Evolutionary conservation across 495 filamentous ascomycete genomes (phyloP), one percentile per base, ranked within the genome.

Genomic region (Acidomyces sp.): DNA sequence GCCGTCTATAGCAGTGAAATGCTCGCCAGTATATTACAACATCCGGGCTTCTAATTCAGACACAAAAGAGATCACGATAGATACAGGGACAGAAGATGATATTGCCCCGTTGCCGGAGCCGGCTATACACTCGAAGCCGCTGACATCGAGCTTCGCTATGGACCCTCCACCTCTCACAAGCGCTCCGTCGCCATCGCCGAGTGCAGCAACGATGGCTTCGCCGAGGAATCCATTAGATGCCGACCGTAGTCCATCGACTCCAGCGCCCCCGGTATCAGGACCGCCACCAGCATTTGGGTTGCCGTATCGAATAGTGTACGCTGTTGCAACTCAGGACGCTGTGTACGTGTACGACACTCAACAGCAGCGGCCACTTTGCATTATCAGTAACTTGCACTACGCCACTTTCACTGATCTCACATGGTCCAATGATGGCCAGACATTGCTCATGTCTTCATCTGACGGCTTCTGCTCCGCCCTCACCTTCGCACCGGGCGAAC

Each of bases 321-420:
- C 87, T 4, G 90, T 99, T 32, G 92, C 90, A 12, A 99, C 92
- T 0, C 86, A 95, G 56, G 92, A 99, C 58, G 82, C 92, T 0
- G 78, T 99, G n/a, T 62, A 93, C 25, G 70, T 99, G 21, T 96
- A 96, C 59, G 92, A 99, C 57, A 99, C 92, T 0, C 92, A 99
- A 53, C 92, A 99, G 51, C 76, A 85, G 45, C 90, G 84, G 2
- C 90, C 92, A 3, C 65, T 99, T 20, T 90, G 82, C 59, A 64
- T 94, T 13, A 85, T 96, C 16, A 95, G 84, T 70, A 99, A 99
- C 53, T 55, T 99, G 34, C 92, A 99, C 49, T 93, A 84, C 59
- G 86, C 92, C 5, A 94, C 87, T 0, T 99, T 99, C 52, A 96
- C 92, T 1, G 92, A 99, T 61, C 60, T 99, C 45, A 80, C 82